These are phyloP conservation scores for Hermanozyma aechmeae DNA, from an alignment of 805 yeast species.

Conservation along the genomic window DNA sequence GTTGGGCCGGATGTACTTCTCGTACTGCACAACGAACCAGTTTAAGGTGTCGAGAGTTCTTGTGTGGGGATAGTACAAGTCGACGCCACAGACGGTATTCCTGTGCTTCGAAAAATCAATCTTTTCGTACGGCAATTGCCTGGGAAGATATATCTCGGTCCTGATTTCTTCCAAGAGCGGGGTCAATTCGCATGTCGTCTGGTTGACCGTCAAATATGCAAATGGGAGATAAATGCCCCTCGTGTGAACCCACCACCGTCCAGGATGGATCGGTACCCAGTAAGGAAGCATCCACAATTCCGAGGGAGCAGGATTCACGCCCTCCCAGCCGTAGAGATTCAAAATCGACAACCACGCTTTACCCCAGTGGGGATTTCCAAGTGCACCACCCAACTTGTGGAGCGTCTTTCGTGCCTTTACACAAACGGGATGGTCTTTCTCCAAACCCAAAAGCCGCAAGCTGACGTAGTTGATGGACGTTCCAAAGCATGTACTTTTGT, in stretches of 20 bases:
- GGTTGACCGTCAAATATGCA: conserved; percentile 64
- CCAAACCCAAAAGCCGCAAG: conserved; percentile 73
- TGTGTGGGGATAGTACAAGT: conserved; percentile 90
- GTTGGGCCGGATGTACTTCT: conserved; percentile 62
- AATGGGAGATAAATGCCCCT: conserved; percentile 83
- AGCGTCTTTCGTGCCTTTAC: conserved; percentile 66
- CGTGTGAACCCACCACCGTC: conserved; percentile 98
- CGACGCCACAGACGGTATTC: conserved; percentile 84
- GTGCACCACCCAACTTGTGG: conserved; percentile 75
- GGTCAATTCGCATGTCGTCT: conserved; percentile 47
- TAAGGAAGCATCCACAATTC: conserved; percentile 89
- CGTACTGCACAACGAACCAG: conserved; percentile 51
- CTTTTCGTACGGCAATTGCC: conserved; percentile 43
- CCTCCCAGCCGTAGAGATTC: conserved; percentile 86
- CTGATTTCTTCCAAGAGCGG: conserved; percentile 62
- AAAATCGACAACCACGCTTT: conserved; percentile 81
- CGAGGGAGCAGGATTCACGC: conserved; percentile 97
- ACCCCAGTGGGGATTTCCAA: conserved; percentile 95
- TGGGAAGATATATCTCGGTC: conserved; percentile 56
- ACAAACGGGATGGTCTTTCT: conserved; percentile 67
- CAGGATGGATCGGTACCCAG: conserved; percentile 78
- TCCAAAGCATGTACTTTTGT: conserved; percentile 92
- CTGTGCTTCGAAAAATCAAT: conserved; percentile 67
- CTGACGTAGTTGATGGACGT: conserved; percentile 79
- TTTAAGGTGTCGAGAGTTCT: conserved; percentile 54